Percentiles rank a stretch among this genome's conserved stretches.
Conservation (phyloP, 1,139 yeast genomes). For the Zygosaccharomyces sapae region DNA sequence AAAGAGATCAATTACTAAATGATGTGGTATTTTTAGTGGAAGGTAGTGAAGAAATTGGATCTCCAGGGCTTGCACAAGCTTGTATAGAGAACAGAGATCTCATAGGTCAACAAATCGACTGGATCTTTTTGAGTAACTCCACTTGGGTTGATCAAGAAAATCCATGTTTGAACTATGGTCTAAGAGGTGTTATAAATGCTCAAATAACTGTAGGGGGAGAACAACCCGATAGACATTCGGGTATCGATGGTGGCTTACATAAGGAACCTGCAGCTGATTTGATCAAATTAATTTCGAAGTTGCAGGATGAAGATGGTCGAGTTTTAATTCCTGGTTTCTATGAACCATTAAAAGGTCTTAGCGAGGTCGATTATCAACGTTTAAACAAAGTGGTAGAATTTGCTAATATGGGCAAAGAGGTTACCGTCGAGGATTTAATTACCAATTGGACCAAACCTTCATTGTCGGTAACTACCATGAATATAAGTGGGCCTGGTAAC, state of each 20-base stretch:
- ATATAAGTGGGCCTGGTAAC: conserved; percentile 86
- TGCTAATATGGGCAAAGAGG: conserved; percentile 37
- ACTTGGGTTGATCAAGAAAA: conserved; percentile 88
- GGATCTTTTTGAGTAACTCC: conserved; percentile 85
- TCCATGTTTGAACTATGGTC: conserved; percentile 91
- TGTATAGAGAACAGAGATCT: conserved; percentile 47
- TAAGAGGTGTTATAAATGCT: conserved; percentile 85
- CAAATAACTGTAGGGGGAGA: conserved; percentile 66
- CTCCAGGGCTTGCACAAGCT: conserved; percentile 74
- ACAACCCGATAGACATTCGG: conserved; percentile 88
- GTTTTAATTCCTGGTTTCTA: conserved; percentile 69
- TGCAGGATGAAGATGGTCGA: conserved; percentile 55
- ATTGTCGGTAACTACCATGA: conserved; percentile 78
- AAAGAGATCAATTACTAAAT: conserved; percentile 49
- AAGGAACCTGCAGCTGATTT: conserved; percentile 88
- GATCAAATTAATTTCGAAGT: conserved; percentile 61
- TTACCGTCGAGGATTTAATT: conserved; percentile 50
- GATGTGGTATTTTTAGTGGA: conserved; percentile 84
- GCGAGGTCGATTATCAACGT: conserved; percentile 51
- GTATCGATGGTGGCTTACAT: conserved; percentile 91
- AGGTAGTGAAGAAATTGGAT: conserved; percentile 95
- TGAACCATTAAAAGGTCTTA: conserved; percentile 56
- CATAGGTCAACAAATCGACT: conserved; percentile 68
- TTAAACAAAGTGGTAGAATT: conserved; percentile 58
- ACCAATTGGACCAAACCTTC: conserved; percentile 94